Percentiles rank a stretch among this genome's conserved stretches.
Evolutionary conservation across 306 rosid species (phyloP).

Genomic region (Hippophae gyantsensis): DNA sequence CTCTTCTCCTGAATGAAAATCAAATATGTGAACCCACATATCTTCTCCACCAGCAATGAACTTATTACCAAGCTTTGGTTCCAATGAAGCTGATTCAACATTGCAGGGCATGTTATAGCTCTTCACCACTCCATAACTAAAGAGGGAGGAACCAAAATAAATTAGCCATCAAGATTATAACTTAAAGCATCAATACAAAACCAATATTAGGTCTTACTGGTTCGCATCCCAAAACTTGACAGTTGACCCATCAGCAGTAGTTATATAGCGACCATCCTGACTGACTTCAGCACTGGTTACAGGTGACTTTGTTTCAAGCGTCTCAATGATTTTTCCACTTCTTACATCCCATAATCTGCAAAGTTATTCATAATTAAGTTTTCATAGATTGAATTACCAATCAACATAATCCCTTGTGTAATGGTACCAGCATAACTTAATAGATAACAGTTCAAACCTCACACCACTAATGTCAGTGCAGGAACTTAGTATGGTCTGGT

Average conservation of each 20-base stretch:
- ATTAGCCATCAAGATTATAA: constrained; percentile 4
- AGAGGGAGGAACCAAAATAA: constrained; percentile 6
- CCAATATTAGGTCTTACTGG: constrained; percentile 25
- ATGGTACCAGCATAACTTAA: neutral
- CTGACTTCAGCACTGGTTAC: constrained; percentile 98
- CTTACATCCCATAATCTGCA: constrained; percentile 90
- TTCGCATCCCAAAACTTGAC: constrained; percentile 99
- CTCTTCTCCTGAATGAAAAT: constrained; percentile 75
- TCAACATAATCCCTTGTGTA: neutral
- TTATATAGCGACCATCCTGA: constrained; percentile 93
- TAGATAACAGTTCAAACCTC: constrained; percentile 35
- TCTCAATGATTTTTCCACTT: constrained; percentile 83
- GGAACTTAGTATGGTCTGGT: constrained; percentile 92
- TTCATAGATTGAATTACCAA: neutral
- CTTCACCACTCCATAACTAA: constrained; percentile 71
- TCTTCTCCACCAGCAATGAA: constrained; percentile 94
- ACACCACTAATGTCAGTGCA: constrained; percentile 96
- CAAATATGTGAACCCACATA: constrained; percentile 80
- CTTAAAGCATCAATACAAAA: constrained; percentile 15
- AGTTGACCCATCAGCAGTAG: constrained; percentile 89
- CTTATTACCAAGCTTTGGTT: constrained; percentile 73
- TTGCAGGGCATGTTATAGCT: constrained; percentile 86
- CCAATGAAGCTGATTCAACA: constrained; percentile 84
- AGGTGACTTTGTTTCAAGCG: constrained; percentile 82
- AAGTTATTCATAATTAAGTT: constrained; percentile 16